Base-by-base conservation (phyloP, 805 yeast genomes). In the Blastobotrys chiropterorum region DNA sequence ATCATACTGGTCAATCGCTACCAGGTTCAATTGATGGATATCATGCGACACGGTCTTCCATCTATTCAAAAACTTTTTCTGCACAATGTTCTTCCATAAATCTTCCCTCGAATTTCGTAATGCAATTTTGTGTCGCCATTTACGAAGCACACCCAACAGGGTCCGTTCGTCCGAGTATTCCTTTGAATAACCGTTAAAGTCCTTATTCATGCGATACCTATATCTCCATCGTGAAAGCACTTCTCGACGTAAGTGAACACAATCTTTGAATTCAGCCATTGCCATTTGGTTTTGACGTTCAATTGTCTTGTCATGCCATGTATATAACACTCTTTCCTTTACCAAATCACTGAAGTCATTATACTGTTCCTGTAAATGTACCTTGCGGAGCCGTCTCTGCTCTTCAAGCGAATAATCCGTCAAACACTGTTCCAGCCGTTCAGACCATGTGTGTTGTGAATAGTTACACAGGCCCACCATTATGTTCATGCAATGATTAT, bases 401-500 rank as follows among this genome's bases (percentile, higher is more conserved):
- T 49, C 51, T 13, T 26, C 22, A 7, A 17, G 48, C 3, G 58
- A 52, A 41, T 47, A 46, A 15, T 56, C 59, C 11, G 26, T 15
- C 11, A 57, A n/a, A 38, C 50, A 50, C 38, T 40, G 53, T 2
- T 48, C 50, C 20, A 59, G 42, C 6, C 62, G 51, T 19, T 42
- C 49, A 5, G 41, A 42, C 62, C 62, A 59, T 1, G 56, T 54
- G 11, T 51, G 43, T 6, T 46, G 30, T 13, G 16, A 17, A 38
- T 54, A 57, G 7, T 42, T 48, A 15, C 56, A 52, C n/a, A 59
- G 52, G 31, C 48, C 50, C 19, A 56, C 45, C 26, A 57, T 31
- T 16, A 50, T 51, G 26, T 52, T 48, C 30, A 56, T 42, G 42
- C 62, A 59, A 26, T 53, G 52, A 38, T 40, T 42, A 42, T 57